Base-by-base conservation (phyloP, 2,329 filamentous ascomycete species). In the Fusarium sp. region DNA sequence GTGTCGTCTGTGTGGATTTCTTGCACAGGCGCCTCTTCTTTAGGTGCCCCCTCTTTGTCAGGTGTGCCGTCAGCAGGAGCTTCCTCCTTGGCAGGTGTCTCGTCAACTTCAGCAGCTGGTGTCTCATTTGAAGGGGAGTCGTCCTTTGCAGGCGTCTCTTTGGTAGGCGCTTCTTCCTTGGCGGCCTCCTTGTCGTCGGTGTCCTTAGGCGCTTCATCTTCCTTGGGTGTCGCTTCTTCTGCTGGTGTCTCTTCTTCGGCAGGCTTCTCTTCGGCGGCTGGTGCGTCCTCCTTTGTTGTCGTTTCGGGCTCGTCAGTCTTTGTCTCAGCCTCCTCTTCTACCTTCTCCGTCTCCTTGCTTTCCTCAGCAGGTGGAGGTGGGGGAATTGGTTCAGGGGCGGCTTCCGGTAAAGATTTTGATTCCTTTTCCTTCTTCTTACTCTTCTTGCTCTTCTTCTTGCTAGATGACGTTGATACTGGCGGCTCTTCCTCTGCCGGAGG, bases 361-460 rank as follows among this genome's bases (percentile, higher is more conserved):
- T 64, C 57, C 43, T 67, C 58, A 15, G 44, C 44, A 56, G 55
- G 21, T 28, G 63, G 43, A 46, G 53, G 44, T 45, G 51, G 24
- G 31, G 36, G 38, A 49, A 55, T 34, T 55, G 57, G 57, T 52
- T 50, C 15, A 47, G 45, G 40, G 53, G 50, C 39, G 51, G 53
- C 17, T 51, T 22, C 19, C 31, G 60, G 24, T 21, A 42, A 38
- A 45, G 49, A 38, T 42, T 62, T 64, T 51, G 57, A 44, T 10
- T 67, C 55, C 14, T 53, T 62, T 15, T 70, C 49, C 31, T 61
- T 62, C 51, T 71, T 71, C 70, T 74, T 76, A 26, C 28, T 52
- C 65, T 73, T 76, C 65, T 76, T 76, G n/a, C 11, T 59, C 42
- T 59, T 67, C 49, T 67, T 67, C 57, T 65, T 70, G 34, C 44